Conservation (phyloP, 2,329 filamentous ascomycete genomes). For the Phyllosticta citriasiana region DNA sequence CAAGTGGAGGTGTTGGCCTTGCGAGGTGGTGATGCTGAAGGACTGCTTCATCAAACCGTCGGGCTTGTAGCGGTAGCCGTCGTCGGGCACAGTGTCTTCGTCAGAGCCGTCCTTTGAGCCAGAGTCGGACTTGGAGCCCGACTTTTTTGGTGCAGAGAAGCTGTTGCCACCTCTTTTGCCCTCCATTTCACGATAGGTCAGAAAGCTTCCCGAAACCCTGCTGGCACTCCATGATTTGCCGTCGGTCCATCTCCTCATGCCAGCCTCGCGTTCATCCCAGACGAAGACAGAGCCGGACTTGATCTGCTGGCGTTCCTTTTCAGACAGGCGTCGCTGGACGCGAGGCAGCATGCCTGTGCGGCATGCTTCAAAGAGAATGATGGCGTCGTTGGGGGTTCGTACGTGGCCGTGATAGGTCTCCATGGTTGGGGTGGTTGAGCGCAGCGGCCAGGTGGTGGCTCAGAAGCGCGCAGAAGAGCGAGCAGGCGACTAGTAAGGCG, state of each 20-base stretch:
- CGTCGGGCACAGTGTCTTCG: constrained; percentile 55
- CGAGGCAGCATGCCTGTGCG: constrained; percentile 78
- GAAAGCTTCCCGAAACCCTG: constrained; percentile 90
- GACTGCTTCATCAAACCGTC: constrained; percentile 99
- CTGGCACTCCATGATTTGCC: constrained; percentile 99
- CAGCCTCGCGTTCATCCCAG: constrained; percentile 98
- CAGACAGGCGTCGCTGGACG: constrained; percentile 84
- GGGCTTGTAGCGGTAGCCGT: constrained; percentile 53
- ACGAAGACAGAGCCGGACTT: constrained; percentile 96
- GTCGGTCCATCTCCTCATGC: constrained; percentile 97
- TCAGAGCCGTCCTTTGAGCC: constrained; percentile 75
- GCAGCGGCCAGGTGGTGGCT: not conserved
- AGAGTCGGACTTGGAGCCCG: constrained; percentile 66
- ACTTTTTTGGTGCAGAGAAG: constrained; percentile 50
- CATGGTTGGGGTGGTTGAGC: constrained; percentile 44
- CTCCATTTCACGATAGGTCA: constrained; percentile 98
- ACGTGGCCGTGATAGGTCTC: constrained; percentile 96
- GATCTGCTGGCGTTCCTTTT: constrained; percentile 95
- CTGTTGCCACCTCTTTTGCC: constrained; percentile 77
- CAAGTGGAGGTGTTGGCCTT: constrained; percentile 83
- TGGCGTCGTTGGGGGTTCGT: constrained; percentile 90
- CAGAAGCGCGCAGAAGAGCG: not conserved
- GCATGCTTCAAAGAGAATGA: constrained; percentile 97
- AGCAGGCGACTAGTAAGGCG: not conserved
- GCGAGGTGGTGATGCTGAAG: constrained; percentile 93